A percentile compares a stretch with the other conserved stretches of the same genome.
Conservation (phyloP, 2,329 filamentous ascomycete genomes). For the Microascus cirrosus region DNA sequence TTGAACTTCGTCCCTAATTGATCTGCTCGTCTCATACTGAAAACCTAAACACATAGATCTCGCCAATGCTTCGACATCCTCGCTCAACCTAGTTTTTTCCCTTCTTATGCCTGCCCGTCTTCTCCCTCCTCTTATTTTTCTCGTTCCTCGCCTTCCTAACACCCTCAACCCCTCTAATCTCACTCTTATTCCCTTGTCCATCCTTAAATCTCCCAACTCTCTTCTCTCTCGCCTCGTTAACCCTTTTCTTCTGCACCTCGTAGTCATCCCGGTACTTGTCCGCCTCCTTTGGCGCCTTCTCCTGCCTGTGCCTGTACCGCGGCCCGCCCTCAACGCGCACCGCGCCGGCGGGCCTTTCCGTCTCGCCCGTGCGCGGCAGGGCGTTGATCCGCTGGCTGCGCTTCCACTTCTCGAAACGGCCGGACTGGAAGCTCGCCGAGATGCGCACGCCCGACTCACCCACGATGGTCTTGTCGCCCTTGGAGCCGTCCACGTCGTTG, state of each 20-base stretch:
- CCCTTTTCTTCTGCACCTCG: constrained; percentile 79
- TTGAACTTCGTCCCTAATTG: neutral
- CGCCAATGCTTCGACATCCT: neutral
- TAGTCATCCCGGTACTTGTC: constrained; percentile 91
- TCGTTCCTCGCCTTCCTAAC: constrained; percentile 73
- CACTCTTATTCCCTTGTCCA: constrained; percentile 59
- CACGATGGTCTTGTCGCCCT: constrained; percentile 59
- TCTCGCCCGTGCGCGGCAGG: constrained; percentile 73
- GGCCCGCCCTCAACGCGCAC: constrained; percentile 12
- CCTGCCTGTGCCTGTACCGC: constrained; percentile 75
- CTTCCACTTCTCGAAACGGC: constrained; percentile 88
- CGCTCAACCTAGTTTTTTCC: neutral
- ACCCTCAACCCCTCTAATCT: constrained; percentile 73
- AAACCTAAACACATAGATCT: neutral
- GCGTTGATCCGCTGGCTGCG: constrained; percentile 71
- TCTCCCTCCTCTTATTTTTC: constrained; percentile 66
- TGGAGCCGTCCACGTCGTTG: constrained; percentile 91
- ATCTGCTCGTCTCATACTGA: neutral
- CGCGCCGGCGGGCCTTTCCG: constrained; percentile 38
- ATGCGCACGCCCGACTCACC: constrained; percentile 96
- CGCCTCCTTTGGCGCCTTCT: constrained; percentile 82
- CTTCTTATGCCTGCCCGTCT: constrained; percentile 66
- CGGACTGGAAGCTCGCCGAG: constrained; percentile 83
- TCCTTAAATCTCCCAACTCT: constrained; percentile 64
- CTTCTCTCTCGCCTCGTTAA: constrained; percentile 79